phyloP scores from a whole-genome alignment of 257 asterid genomes.

The Ajuga chamaepitys region DNA sequence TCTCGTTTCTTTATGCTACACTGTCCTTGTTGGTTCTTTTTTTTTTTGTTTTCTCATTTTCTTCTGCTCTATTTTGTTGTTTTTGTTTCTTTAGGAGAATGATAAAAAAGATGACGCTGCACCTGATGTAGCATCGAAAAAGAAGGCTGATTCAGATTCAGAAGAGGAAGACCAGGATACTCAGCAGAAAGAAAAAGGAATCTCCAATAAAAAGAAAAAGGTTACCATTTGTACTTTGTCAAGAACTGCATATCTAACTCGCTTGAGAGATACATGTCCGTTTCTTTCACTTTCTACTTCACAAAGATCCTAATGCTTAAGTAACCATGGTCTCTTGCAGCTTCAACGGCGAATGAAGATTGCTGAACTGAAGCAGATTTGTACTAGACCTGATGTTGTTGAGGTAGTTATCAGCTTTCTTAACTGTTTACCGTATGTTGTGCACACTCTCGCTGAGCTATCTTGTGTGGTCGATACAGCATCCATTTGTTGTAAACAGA shows the following conservation, averaged over 20 bases:
- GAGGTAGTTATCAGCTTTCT: slow-evolving; percentile 45
- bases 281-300: neutral
- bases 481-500: neutral
- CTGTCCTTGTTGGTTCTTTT: neutral
- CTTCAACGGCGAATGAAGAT: slow-evolving; percentile 92
- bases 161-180: slow-evolving; percentile 78
- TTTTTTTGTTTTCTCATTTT: neutral
- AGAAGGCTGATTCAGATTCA: slow-evolving; percentile 79
- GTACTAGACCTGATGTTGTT: slow-evolving; percentile 82
- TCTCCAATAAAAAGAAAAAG: slow-evolving; percentile 96
- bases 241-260: neutral
- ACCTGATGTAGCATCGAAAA: slow-evolving; percentile 48
- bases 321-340: slow-evolving; percentile 30
- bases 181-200: slow-evolving; percentile 67
- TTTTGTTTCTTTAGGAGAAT: slow-evolving; percentile 40
- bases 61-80: neutral
- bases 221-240: slow-evolving; percentile 24
- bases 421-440: neutral
- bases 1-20: neutral
- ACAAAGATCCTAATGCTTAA: slow-evolving; percentile 9
- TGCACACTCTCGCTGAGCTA: neutral
- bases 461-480: neutral
- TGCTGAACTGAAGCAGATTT: slow-evolving; percentile 80
- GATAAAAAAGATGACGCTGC: slow-evolving; percentile 58
- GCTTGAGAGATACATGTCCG: neutral